phyloP scores from a whole-genome alignment of 129 eudicot species.

The Lactuca sativa region DNA sequence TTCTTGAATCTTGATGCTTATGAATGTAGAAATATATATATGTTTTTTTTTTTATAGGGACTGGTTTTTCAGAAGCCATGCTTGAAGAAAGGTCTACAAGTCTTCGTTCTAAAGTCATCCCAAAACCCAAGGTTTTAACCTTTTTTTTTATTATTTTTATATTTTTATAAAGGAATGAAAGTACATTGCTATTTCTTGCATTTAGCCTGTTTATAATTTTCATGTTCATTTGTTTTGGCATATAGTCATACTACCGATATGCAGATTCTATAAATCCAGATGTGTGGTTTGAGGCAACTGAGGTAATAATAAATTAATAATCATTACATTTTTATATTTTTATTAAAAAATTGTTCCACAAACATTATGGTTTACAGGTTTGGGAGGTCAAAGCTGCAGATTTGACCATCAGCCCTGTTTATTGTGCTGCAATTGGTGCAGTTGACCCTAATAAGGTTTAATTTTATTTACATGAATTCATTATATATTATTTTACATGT shows the following conservation, averaged over 20 bases:
- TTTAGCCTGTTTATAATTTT: neutral
- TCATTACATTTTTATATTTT: neutral
- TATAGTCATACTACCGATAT: slow-evolving; percentile 70
- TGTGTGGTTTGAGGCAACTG: slow-evolving; percentile 94
- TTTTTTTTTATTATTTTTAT: neutral
- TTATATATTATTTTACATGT: neutral
- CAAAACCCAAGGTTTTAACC: slow-evolving; percentile 69
- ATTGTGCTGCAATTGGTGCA: slow-evolving; percentile 86
- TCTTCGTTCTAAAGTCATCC: slow-evolving; percentile 81
- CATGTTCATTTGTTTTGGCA: slow-evolving; percentile 25
- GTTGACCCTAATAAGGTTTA: slow-evolving; percentile 81
- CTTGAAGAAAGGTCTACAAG: slow-evolving; percentile 89
- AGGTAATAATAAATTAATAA: slow-evolving; percentile 48
- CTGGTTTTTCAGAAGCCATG: slow-evolving; percentile 85
- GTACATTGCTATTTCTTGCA: too few relatives aligned
- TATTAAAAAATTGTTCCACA: neutral
- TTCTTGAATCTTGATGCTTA: neutral
- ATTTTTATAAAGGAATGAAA: too few relatives aligned
- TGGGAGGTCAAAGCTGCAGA: slow-evolving; percentile 99
- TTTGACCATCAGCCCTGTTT: slow-evolving; percentile 85
- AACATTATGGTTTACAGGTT: slow-evolving; percentile 50
- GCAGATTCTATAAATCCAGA: slow-evolving; percentile 70
- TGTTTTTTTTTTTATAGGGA: slow-evolving; percentile 45
- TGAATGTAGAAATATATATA: neutral
- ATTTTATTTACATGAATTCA: neutral